These are phyloP conservation scores for Didymella exigua DNA, from an alignment of 2,329 filamentous ascomycete genomes.

Conservation along the genomic window DNA sequence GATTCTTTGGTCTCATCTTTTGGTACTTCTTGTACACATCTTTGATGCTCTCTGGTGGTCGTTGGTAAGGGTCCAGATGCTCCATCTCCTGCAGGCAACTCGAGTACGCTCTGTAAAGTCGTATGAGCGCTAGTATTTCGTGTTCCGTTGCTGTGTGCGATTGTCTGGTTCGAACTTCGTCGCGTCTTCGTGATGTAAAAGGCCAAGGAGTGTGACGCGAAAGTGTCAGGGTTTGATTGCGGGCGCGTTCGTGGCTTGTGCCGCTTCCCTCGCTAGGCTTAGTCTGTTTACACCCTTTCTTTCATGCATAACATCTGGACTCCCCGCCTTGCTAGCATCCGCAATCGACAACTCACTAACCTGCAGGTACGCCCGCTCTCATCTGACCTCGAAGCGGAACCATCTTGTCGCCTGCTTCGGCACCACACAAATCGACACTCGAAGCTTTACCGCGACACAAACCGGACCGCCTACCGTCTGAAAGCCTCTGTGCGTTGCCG, in stretches of 20 bases:
- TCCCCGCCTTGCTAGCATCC: constrained; percentile 18
- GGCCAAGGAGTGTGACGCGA: constrained; percentile 5
- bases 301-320: constrained; percentile 30
- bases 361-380: constrained; percentile 24
- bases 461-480: constrained; percentile 31
- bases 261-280: constrained; percentile 26
- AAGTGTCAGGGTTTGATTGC: constrained; percentile 13
- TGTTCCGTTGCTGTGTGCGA: neutral
- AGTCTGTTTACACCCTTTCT: constrained; percentile 32
- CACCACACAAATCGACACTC: neutral
- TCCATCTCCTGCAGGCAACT: constrained; percentile 22
- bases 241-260: constrained; percentile 30
- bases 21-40: constrained; percentile 77
- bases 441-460: neutral
- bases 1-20: constrained; percentile 60
- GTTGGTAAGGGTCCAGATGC: constrained; percentile 74
- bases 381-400: neutral
- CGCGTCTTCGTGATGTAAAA: neutral
- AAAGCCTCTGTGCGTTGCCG: constrained; percentile 19
- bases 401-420: neutral
- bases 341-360: constrained; percentile 34
- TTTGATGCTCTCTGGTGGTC: constrained; percentile 73
- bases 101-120: neutral
- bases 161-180: constrained; percentile 1
- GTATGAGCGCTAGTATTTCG: neutral